phyloP scores from a whole-genome alignment of 768 basidiomycete genomes.

The Sutorius australiensis region DNA sequence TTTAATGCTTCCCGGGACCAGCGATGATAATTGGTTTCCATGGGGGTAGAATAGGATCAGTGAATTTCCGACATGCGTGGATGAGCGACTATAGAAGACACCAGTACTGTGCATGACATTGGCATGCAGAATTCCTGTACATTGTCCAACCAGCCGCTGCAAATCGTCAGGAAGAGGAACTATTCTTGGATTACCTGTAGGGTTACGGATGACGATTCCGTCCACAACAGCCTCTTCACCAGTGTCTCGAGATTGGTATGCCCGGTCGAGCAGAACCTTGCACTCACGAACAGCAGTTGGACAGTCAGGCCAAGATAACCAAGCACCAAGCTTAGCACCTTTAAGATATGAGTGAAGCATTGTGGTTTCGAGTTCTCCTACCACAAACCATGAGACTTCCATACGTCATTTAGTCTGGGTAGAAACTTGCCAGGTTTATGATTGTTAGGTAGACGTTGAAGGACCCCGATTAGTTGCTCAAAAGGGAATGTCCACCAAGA shows the following conservation, averaged over 20 bases:
- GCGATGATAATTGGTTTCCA: no score
- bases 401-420: no score
- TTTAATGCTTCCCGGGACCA: no score
- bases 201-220: neutral
- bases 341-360: no score
- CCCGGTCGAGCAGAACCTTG: constrained; percentile 19
- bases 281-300: constrained; percentile 16
- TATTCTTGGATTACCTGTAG: neutral
- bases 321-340: no score
- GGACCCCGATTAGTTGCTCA: no score
- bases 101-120: no score
- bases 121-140: neutral
- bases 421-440: no score
- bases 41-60: constrained; percentile 12
- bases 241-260: neutral
- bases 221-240: neutral
- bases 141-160: neutral
- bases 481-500: constrained; percentile 31
- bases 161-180: neutral
- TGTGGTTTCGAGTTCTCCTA: no score
- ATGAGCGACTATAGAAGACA: neutral
- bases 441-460: no score
- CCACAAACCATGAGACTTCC: no score
- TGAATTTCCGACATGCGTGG: constrained; percentile 9
- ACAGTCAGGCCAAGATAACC: no score